These are phyloP conservation scores for Amaranthus hypochondriacus DNA, from an alignment of 148 eudicot species.

Conservation along the genomic window DNA sequence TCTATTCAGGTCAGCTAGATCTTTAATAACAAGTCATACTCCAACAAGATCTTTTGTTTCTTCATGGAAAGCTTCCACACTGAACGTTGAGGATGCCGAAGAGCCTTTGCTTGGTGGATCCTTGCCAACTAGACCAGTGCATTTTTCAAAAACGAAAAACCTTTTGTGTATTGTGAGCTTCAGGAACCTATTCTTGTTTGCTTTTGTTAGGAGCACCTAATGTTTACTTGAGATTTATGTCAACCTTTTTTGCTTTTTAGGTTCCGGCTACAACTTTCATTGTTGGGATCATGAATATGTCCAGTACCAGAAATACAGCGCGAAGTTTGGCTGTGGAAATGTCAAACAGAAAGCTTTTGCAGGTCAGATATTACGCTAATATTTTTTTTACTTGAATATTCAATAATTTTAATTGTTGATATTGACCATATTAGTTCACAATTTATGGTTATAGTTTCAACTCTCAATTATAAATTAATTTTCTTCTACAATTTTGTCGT, in stretches of 20 bases:
- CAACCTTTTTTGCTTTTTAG: conserved; percentile 25
- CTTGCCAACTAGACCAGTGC: conserved; percentile 31
- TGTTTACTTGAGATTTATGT: neutral
- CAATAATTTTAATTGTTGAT: neutral
- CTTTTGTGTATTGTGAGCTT: conserved; percentile 62
- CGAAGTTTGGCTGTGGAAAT: conserved; percentile 17
- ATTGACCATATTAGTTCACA: neutral
- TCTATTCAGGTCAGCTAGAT: conserved; percentile 65
- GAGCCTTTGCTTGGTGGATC: conserved; percentile 58
- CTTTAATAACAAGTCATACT: conserved; percentile 54
- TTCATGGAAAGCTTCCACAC: conserved; percentile 25
- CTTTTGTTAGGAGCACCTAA: neutral
- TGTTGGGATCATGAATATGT: conserved; percentile 33
- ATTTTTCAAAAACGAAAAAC: conserved; percentile 40
- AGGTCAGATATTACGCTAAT: conserved; percentile 26
- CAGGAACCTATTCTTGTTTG: conserved; percentile 8
- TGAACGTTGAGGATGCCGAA: conserved; percentile 28
- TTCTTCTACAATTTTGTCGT: neutral
- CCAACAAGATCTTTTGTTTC: conserved; percentile 41
- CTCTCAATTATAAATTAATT: neutral
- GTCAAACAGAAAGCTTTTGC: conserved; percentile 53
- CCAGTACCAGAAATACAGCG: conserved; percentile 21
- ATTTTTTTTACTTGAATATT: neutral
- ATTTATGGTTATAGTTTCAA: neutral
- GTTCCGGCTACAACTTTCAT: conserved; percentile 44